Conservation (phyloP, 805 yeast genomes). For the Wickerhamiella kazuoi region DNA sequence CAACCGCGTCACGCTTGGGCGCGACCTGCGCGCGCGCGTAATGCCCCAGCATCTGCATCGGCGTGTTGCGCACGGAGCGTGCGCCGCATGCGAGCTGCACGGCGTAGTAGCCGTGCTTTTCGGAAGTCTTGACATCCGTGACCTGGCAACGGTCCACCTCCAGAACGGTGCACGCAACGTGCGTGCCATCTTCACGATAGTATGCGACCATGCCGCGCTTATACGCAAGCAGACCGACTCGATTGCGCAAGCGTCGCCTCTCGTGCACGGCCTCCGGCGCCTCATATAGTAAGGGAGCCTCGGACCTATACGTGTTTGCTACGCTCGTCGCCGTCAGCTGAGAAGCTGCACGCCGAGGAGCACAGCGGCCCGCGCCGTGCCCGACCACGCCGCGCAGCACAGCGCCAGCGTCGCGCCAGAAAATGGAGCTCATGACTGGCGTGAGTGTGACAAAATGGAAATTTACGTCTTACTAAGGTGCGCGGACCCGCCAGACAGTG, state of each 20-base stretch:
- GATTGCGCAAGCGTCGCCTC: constrained; percentile 51
- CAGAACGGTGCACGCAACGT: constrained; percentile 68
- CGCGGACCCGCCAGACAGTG: no score
- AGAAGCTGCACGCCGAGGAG: no score
- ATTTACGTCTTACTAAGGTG: no score
- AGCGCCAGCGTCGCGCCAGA: background rate
- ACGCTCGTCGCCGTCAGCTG: constrained; percentile 21
- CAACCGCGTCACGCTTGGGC: constrained; percentile 60
- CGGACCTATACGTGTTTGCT: constrained; percentile 19
- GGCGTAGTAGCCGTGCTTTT: constrained; percentile 66
- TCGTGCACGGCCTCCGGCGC: constrained; percentile 50
- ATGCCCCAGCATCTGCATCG: constrained; percentile 54
- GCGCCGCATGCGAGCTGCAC: constrained; percentile 77
- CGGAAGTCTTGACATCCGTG: constrained; percentile 45
- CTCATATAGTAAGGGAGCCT: constrained; percentile 39
- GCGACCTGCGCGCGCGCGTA: constrained; percentile 64
- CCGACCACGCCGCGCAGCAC: no score
- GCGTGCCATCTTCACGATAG: constrained; percentile 47
- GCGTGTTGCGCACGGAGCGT: constrained; percentile 41
- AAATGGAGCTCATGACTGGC: background rate
- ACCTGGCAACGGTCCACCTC: constrained; percentile 85
- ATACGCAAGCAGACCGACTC: constrained; percentile 73
- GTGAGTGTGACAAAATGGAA: no score
- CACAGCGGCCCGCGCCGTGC: no score
- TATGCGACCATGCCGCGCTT: constrained; percentile 85